Evolutionary conservation across 306 rosid species (phyloP), one percentile per base, ranked within the genome.

Genomic region (Cucurbita pepo): DNA sequence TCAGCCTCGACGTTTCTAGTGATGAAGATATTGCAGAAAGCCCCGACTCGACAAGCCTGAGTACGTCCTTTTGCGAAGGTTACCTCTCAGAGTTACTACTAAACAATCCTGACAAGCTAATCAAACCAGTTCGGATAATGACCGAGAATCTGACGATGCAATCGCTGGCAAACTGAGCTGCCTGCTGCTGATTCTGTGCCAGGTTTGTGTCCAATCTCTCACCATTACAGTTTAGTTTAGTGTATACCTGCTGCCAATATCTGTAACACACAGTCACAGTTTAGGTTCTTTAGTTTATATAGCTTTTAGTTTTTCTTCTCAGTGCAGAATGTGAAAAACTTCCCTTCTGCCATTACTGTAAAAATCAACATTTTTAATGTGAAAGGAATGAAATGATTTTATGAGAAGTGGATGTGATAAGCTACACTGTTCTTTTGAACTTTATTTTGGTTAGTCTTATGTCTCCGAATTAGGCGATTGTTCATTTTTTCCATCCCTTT

Each of bases 71-170:
- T 43, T 70, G 75, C 59, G 86, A 85, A 61, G 75, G 80, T 50
- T 85, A 82, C 69, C 34, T 70, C 18, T 69, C 83, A 10, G 86
- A 87, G 71, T 59, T 76, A 8, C 75, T 83, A 16, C 54, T 82
- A 53, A 88, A 86, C 34, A 85, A 81, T 81, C 77, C 75, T 50
- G 95, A 85, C 71, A 86, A 83, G 57, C 82, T 76, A 50, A 82
- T 85, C 50, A 85, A 88, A 82, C 95, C 91, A 2, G 14, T 86
- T 77, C 83, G 77, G n/a, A 55, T 90, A 69, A 76, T 88, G 89
- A 56, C 56, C 18, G 56, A 66, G 62, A 75, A 74, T 22, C 53
- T 60, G 57, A 73, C 67, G 8, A 53, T 62, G 19, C 75, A 67
- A 51, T 56, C 71, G 25, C 73, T 72, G 54, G 41, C 4, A 78